Evolutionary conservation across 495 filamentous ascomycete genomes (phyloP).

Genomic region (Tuber borchii): DNA sequence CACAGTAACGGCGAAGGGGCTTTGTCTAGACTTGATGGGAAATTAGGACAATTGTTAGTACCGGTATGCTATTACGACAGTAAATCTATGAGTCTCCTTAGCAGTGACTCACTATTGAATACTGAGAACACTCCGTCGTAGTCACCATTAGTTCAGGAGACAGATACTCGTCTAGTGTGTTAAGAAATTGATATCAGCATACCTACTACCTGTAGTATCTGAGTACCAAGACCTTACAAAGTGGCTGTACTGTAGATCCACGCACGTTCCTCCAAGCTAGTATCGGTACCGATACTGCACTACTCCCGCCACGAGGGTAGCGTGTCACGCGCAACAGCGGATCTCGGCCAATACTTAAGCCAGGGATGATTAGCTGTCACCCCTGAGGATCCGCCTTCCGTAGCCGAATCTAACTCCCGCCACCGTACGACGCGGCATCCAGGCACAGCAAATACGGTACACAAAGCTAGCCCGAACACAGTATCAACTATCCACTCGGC

Average conservation of each 20-base stretch:
- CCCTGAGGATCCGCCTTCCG: not conserved
- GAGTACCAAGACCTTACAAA: not conserved
- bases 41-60: not conserved
- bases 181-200: not conserved
- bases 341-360: not conserved
- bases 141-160: not conserved
- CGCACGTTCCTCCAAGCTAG: no score
- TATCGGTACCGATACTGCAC: not conserved
- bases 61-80: not conserved
- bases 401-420: not conserved
- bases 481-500: not conserved
- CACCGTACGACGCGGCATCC: not conserved
- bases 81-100: not conserved
- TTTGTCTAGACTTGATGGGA: not conserved
- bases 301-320: not conserved
- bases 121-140: no score
- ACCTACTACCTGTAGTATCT: not conserved
- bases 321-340: not conserved
- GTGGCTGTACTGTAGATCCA: no score
- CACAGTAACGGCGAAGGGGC: not conserved
- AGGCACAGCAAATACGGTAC: not conserved
- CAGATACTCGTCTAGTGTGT: not conserved
- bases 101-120: not conserved
- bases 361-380: not conserved
- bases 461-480: not conserved